Percentiles rank a stretch among this genome's conserved stretches.
Conservation (phyloP, 169 alveolate species). For the Amoebophrya sp. region DNA sequence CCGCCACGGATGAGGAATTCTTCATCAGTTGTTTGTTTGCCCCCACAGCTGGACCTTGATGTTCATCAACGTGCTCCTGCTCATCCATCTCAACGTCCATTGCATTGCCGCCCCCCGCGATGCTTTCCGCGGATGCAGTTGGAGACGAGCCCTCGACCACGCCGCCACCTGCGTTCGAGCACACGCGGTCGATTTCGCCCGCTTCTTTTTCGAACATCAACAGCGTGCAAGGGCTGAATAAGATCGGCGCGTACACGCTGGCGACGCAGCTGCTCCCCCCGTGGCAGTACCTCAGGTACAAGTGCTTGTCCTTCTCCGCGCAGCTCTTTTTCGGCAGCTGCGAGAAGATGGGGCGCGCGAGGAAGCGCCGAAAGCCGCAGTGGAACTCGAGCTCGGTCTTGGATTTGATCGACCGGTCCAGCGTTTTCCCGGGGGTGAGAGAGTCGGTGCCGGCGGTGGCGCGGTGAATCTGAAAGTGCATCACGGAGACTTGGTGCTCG, state of each 20-base stretch:
- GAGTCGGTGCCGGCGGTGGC: not conserved
- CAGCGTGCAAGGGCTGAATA: constrained; percentile 11
- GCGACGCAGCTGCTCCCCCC: not conserved
- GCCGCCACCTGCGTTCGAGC: no score
- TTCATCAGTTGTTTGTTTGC: no score
- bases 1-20: not conserved
- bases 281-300: constrained; percentile 5
- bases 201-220: constrained; percentile 1
- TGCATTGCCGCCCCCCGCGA: no score
- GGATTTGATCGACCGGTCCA: constrained; percentile 30
- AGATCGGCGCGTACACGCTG: constrained; percentile 9
- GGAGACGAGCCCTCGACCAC: no score
- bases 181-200: not conserved
- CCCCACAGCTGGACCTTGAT: not conserved
- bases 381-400: constrained; percentile 30
- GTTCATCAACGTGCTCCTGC: not conserved
- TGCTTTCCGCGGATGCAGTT: no score
- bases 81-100: not conserved
- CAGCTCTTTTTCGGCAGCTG: not conserved
- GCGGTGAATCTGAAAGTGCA: constrained; percentile 32
- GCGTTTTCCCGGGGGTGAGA: not conserved
- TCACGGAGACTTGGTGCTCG: constrained; percentile 37
- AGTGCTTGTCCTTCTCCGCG: constrained; percentile 18
- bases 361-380: constrained; percentile 38
- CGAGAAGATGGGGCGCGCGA: constrained; percentile 14